Percentiles rank a stretch among this genome's conserved stretches.
These are phyloP conservation scores for Achlya hypogyna DNA, from an alignment of 352 stramenopile species.

Conservation along the genomic window DNA sequence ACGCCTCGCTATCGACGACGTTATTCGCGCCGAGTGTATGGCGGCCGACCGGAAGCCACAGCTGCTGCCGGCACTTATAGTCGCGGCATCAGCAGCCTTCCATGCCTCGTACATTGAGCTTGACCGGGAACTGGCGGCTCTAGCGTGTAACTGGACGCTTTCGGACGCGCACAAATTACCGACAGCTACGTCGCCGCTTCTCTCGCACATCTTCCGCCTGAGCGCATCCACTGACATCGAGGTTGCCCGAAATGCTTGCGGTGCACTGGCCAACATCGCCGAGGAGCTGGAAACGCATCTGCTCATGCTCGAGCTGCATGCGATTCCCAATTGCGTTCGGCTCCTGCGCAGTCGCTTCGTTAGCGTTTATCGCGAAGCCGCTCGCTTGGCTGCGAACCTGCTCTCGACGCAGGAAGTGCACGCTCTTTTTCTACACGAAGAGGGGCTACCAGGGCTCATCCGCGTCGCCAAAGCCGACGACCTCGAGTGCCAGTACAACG, in stretches of 20 bases:
- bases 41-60: slow-evolving; percentile 30
- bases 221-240: slow-evolving; percentile 83
- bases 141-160: slow-evolving; percentile 81
- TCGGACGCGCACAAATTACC: slow-evolving; percentile 66
- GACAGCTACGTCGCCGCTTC: slow-evolving; percentile 42
- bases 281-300: slow-evolving; percentile 80
- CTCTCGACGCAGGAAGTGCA: slow-evolving; percentile 77
- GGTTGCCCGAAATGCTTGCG: slow-evolving; percentile 86
- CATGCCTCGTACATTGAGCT: slow-evolving; percentile 62
- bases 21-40: slow-evolving; percentile 83
- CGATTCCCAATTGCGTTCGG: slow-evolving; percentile 81
- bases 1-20: slow-evolving; percentile 67
- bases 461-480: slow-evolving; percentile 84
- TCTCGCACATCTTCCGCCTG: slow-evolving; percentile 59
- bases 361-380: slow-evolving; percentile 87
- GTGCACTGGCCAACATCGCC: slow-evolving; percentile 85
- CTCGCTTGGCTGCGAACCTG: slow-evolving; percentile 85
- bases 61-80: slow-evolving; percentile 46
- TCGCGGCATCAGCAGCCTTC: slow-evolving; percentile 25
- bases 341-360: slow-evolving; percentile 85
- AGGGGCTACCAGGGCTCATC: slow-evolving; percentile 82
- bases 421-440: slow-evolving; percentile 61
- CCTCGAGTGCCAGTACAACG: slow-evolving; percentile 88
- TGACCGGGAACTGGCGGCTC: slow-evolving; percentile 84
- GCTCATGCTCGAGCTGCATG: slow-evolving; percentile 74